These are phyloP conservation scores for Sporisorium graminicola DNA, from an alignment of 1,284 basidiomycete species.

Conservation along the genomic window DNA sequence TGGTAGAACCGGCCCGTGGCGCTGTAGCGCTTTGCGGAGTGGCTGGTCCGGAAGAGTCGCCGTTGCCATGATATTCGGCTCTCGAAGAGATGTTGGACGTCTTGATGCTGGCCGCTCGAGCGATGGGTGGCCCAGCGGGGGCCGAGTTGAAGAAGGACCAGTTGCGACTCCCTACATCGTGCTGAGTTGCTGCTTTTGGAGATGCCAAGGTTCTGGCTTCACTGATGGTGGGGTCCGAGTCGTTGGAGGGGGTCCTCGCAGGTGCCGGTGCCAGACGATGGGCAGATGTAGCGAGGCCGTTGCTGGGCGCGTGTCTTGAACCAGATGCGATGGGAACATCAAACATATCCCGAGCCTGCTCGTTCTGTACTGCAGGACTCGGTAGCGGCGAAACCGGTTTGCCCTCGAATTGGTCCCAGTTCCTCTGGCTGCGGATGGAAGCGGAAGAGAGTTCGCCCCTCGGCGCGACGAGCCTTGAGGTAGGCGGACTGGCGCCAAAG, in stretches of 20 bases:
- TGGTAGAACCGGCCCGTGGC: background rate
- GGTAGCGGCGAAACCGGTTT: conserved; percentile 65
- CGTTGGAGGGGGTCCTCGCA: conserved; percentile 11
- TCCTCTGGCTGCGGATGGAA: conserved; percentile 62
- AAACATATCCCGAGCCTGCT: conserved; percentile 43
- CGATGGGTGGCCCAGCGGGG: conserved; percentile 17
- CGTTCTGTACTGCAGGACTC: conserved; percentile 50
- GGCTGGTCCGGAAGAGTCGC: conserved; percentile 12
- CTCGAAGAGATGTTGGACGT: conserved; percentile 12
- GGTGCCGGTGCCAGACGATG: background rate
- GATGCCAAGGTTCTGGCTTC: conserved; percentile 11
- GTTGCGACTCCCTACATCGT: conserved; percentile 43
- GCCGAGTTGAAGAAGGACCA: conserved; percentile 58
- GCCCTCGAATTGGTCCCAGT: conserved; percentile 66
- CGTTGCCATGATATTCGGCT: conserved; percentile 5
- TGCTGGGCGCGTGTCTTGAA: conserved; percentile 5
- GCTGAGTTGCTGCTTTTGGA: conserved; percentile 5
- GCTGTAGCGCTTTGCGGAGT: conserved; percentile 16
- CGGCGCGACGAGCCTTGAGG: conserved; percentile 23
- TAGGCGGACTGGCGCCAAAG: conserved; percentile 24
- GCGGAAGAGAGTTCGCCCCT: conserved; percentile 49
- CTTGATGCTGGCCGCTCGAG: conserved; percentile 46
- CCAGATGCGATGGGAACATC: conserved; percentile 35
- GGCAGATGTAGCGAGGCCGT: conserved; percentile 1
- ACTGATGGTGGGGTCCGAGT: conserved; percentile 17